Base-by-base conservation (phyloP, 140 eudicot genomes). In the Oenanthe javanica region DNA sequence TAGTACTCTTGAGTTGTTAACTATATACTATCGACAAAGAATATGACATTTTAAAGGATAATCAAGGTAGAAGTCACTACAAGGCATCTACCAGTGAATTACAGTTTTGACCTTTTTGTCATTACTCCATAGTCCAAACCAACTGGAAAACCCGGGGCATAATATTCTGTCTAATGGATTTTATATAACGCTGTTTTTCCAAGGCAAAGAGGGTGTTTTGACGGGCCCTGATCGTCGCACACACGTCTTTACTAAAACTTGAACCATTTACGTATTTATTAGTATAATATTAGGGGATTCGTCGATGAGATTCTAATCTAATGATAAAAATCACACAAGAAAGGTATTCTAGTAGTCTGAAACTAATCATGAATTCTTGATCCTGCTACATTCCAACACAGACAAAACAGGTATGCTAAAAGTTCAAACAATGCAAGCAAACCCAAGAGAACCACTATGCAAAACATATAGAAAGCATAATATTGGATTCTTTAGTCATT, bases 41-140 rank as follows among this genome's bases (percentile, higher is more conserved):
- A 61, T 61, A n/a, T 61, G 69, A 61, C 69, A 61, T n/a, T n/a
- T 61, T n/a, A 61, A 31, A 61, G 69, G 25, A 61, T 61, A 61
- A 61, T 2, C 36, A 7, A 61, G 69, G 36, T 61, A 61, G 36
- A 61, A n/a, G 69, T 61, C 36, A 61, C 36, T n/a, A n/a, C 69
- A 61, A 61, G 69, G 69, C 69, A 61, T 61, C 69, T 61, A 61
- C 4, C n/a, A 2, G 69, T 8, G 15, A 61, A 61, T 61, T 61
- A 61, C 69, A 9, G 13, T 61, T 61, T n/a, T 61, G 69, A n/a
- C 69, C 69, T n/a, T 61, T n/a, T 2, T n/a, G 69, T 61, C 69
- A n/a, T 8, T 23, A n/a, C 2, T 57, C 64, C 31, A 9, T 40
- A 31, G 36, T 31, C 36, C 36, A 31, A 21, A 61, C 69, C 69